A percentile compares a stretch with the other conserved stretches of the same genome.
Evolutionary conservation across 176 grass and related monocot genomes (phyloP).

Genomic region (Triticum urartu): DNA sequence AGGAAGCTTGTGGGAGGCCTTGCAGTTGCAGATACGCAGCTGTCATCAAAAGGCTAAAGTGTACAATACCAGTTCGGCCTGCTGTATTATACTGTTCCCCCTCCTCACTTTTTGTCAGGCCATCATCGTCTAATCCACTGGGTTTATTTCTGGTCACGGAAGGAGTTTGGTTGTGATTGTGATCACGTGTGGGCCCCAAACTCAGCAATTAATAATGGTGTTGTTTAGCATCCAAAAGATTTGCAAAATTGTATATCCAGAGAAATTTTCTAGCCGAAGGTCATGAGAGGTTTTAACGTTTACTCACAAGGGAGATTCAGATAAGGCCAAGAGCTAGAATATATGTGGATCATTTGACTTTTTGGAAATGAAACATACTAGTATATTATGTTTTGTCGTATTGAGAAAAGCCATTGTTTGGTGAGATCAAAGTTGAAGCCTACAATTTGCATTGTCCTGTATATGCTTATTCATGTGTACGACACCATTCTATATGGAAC

Average conservation of each 20-base stretch:
- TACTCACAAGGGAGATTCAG: background rate
- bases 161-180: constrained; percentile 19
- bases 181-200: background rate
- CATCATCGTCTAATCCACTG: constrained; percentile 29
- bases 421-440: constrained; percentile 28
- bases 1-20: constrained; percentile 13
- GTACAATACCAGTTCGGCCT: constrained; percentile 15
- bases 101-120: constrained; percentile 7
- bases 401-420: background rate
- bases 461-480: background rate
- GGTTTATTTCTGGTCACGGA: constrained; percentile 22
- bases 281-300: background rate
- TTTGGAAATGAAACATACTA: background rate
- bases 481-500: background rate
- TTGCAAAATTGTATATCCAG: background rate
- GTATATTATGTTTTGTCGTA: background rate
- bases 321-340: background rate
- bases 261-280: background rate
- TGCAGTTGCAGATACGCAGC: background rate
- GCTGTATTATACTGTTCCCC: constrained; percentile 22
- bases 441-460: background rate
- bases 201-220: background rate
- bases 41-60: constrained; percentile 30
- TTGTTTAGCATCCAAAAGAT: constrained; percentile 10
- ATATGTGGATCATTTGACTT: background rate